A percentile compares a stretch with the other conserved stretches of the same genome.
Conservation (phyloP, 2,329 filamentous ascomycete genomes). For the Stemphylium vesicarium region DNA sequence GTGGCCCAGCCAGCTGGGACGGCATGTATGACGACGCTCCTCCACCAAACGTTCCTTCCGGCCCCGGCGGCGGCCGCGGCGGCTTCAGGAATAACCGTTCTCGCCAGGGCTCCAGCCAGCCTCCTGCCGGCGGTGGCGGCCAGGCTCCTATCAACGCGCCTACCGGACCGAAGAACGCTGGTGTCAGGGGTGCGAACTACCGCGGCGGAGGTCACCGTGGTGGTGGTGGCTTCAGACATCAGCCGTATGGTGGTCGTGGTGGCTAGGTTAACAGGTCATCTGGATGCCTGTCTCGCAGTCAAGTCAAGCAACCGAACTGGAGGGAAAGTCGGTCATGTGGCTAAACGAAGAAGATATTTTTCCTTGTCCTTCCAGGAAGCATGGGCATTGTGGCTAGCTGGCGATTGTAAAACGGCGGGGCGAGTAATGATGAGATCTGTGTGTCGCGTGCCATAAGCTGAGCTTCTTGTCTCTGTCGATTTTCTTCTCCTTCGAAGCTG, state of each 20-base stretch:
- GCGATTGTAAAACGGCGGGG: no score
- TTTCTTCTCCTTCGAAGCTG: no score
- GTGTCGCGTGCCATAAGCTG: no score
- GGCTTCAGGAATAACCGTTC: constrained; percentile 46
- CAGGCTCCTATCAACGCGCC: constrained; percentile 78
- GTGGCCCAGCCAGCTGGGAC: constrained; percentile 87
- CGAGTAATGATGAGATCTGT: no score
- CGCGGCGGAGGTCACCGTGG: constrained; percentile 73
- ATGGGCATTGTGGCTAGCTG: no score
- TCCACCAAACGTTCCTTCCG: constrained; percentile 71
- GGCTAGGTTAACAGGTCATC: constrained; percentile 4
- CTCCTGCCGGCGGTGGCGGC: constrained; percentile 47
- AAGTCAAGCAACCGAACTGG: no score
- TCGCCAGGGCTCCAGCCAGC: constrained; percentile 48
- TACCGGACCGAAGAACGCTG: constrained; percentile 94
- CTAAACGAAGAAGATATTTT: no score
- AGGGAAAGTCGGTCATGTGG: no score
- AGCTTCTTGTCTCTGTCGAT: no score
- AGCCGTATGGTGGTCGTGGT: constrained; percentile 40
- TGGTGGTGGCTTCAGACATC: constrained; percentile 37
- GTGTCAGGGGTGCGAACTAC: constrained; percentile 89
- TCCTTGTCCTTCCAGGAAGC: no score
- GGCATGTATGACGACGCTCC: constrained; percentile 98
- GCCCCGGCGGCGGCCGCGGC: constrained; percentile 52
- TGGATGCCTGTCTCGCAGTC: no score